A percentile compares a stretch with the other conserved stretches of the same genome.
Evolutionary conservation across 2,329 filamentous ascomycete species (phyloP).

Genomic region (Metarhizium anisopliae): DNA sequence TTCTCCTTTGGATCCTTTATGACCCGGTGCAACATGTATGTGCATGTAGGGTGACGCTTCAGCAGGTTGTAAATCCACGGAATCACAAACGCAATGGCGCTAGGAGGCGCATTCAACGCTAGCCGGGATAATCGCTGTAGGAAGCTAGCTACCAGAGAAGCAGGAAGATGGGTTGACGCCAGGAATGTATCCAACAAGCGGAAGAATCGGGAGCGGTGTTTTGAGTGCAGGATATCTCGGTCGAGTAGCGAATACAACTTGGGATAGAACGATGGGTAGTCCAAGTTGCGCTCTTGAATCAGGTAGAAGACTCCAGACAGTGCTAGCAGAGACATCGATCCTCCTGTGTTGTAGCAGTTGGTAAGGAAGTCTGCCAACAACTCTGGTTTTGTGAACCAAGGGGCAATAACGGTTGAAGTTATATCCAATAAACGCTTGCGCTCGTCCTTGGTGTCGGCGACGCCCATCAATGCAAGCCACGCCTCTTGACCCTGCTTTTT

Average conservation of each 20-base stretch:
- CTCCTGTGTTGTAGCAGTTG: constrained; percentile 83
- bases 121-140: constrained; percentile 86
- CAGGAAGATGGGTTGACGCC: constrained; percentile 83
- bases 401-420: constrained; percentile 70
- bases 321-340: constrained; percentile 77
- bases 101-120: constrained; percentile 78
- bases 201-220: constrained; percentile 89
- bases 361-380: constrained; percentile 92
- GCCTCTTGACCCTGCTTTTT: constrained; percentile 76
- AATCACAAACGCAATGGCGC: constrained; percentile 78
- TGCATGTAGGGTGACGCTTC: constrained; percentile 80
- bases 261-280: constrained; percentile 88
- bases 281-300: constrained; percentile 86
- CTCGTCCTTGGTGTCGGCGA: constrained; percentile 59
- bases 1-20: constrained; percentile 48
- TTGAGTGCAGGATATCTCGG: constrained; percentile 79
- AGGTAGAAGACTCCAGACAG: constrained; percentile 91
- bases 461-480: constrained; percentile 70
- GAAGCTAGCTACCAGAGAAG: constrained; percentile 85
- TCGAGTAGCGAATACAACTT: constrained; percentile 93
- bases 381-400: constrained; percentile 84
- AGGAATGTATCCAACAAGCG: constrained; percentile 86
- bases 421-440: constrained; percentile 70
- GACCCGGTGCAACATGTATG: constrained; percentile 90
- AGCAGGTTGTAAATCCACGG: constrained; percentile 96